Conservation (phyloP, 2,329 filamentous ascomycete genomes). For the Trichoderma citrinoviride region DNA sequence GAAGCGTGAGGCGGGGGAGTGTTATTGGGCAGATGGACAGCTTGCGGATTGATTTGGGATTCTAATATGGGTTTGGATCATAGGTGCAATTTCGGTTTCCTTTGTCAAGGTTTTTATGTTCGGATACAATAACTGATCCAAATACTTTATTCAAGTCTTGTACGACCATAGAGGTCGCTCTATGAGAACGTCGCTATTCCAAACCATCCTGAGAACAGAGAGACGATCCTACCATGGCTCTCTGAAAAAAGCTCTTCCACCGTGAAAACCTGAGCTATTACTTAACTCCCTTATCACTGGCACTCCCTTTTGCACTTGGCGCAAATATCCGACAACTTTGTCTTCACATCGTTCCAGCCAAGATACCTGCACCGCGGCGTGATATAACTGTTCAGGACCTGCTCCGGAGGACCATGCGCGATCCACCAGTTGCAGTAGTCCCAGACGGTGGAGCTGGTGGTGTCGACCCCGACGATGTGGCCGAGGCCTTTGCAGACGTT, state of each 20-base stretch:
- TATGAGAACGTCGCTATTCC: too few relatives aligned
- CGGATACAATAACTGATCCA: too few relatives aligned
- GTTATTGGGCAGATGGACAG: slow-evolving; percentile 14
- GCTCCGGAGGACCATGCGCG: slow-evolving; percentile 29
- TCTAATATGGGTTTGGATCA: background rate
- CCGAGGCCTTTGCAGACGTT: slow-evolving; percentile 26
- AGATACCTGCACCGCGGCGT: slow-evolving; percentile 29
- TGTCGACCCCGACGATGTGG: slow-evolving; percentile 26
- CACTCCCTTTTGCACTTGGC: slow-evolving; percentile 24
- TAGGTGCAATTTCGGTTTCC: background rate
- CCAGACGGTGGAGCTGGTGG: slow-evolving; percentile 27
- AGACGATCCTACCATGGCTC: too few relatives aligned
- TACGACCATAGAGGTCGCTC: too few relatives aligned
- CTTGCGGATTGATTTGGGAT: slow-evolving; percentile 20
- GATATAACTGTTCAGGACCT: slow-evolving; percentile 30
- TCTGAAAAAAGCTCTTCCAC: background rate
- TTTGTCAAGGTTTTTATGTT: background rate
- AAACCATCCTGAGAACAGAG: too few relatives aligned
- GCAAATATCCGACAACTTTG: slow-evolving; percentile 18
- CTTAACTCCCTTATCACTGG: background rate
- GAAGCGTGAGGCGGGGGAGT: background rate
- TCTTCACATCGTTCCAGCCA: slow-evolving; percentile 26
- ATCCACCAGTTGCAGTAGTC: slow-evolving; percentile 32
- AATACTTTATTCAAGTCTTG: too few relatives aligned
- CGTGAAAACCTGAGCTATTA: background rate